Base-by-base conservation (phyloP, 2,329 filamentous ascomycete species). In the Graphiopsis chlorocephala region DNA sequence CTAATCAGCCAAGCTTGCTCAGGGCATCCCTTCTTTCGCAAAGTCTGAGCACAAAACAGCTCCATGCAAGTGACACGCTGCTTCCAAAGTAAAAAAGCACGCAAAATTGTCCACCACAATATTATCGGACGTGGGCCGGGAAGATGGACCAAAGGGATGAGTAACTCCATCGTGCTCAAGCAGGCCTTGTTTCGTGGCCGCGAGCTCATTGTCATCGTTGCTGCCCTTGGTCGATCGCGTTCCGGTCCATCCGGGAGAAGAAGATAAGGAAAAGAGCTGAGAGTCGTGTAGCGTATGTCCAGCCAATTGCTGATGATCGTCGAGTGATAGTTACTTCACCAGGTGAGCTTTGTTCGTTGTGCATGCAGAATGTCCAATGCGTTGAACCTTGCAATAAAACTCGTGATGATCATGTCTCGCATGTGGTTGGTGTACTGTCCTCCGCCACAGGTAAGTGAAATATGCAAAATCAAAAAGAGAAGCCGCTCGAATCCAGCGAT, bases 181-280 rank as follows among this genome's bases (percentile, higher is more conserved):
- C 56, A 45, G 63, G 63, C 55, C 29, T 59, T 52, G 56, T 58
- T 58, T 28, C 17, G 33, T 15, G 42, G 61, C 61, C 61, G 63
- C 63, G 63, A 64, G 63, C 63, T 64, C 61, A 64, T 64, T 53
- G 63, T 64, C 63, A 64, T 64, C 57, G 55, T 64, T 61, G 61
- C 61, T 52, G 28, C 47, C 61, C 55, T 58, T 64, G 25, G 59
- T 61, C 59, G 28, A 50, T 53, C 50, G 17, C 20, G n/a, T 48
- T 55, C 50, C 31, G 61, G 33, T 56, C 48, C 61, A 25, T 23
- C 29, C n/a, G 31, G 31, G 20, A 28, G 28, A 25, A 20, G 29
- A 33, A 25, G 15, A 35, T 25, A 25, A 33, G 48, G 35, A 56
- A 56, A 26, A 50, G 52, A 58, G 60, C 15, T 23, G 60, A 62